Conservation (phyloP, 2,329 filamentous ascomycete genomes). For the Claviceps spartinae region DNA sequence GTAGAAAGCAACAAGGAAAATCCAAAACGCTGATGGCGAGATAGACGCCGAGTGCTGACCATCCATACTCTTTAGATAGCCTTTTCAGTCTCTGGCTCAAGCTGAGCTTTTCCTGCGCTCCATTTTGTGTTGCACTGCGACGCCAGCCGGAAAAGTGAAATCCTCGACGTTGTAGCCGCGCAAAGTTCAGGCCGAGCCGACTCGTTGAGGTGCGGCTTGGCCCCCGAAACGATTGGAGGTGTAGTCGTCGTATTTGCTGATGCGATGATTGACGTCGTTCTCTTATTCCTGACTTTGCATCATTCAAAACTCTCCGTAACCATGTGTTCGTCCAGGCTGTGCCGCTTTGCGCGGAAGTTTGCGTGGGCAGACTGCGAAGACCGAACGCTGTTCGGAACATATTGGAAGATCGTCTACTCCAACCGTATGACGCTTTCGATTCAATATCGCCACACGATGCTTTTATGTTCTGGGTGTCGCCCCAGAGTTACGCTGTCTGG, state of each 20-base stretch:
- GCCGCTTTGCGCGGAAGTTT: slow-evolving; percentile 9
- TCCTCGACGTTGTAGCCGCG: slow-evolving; percentile 15
- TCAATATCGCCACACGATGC: background rate
- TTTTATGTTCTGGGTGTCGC: background rate
- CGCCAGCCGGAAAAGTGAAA: slow-evolving; percentile 24
- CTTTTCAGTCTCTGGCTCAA: slow-evolving; percentile 64
- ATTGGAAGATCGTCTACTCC: background rate
- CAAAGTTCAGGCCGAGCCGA: slow-evolving; percentile 11
- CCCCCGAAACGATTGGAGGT: background rate
- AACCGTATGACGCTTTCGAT: background rate
- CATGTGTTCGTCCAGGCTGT: slow-evolving; percentile 16
- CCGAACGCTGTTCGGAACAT: slow-evolving; percentile 17
- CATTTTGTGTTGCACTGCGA: slow-evolving; percentile 12
- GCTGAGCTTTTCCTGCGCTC: slow-evolving; percentile 25
- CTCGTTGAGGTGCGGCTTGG: background rate
- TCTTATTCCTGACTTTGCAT: slow-evolving; percentile 11
- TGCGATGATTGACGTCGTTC: background rate
- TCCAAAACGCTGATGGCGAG: slow-evolving; percentile 69
- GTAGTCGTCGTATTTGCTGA: background rate
- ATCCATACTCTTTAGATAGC: slow-evolving; percentile 85
- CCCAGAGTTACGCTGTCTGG: background rate
- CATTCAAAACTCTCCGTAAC: slow-evolving; percentile 16
- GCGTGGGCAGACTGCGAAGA: slow-evolving; percentile 11
- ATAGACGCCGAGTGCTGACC: slow-evolving; percentile 88
- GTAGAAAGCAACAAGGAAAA: slow-evolving; percentile 88